Evolutionary conservation across 108 stramenopile genomes (phyloP), one percentile per base, ranked within the genome.

Genomic region (Skeletonema potamos): DNA sequence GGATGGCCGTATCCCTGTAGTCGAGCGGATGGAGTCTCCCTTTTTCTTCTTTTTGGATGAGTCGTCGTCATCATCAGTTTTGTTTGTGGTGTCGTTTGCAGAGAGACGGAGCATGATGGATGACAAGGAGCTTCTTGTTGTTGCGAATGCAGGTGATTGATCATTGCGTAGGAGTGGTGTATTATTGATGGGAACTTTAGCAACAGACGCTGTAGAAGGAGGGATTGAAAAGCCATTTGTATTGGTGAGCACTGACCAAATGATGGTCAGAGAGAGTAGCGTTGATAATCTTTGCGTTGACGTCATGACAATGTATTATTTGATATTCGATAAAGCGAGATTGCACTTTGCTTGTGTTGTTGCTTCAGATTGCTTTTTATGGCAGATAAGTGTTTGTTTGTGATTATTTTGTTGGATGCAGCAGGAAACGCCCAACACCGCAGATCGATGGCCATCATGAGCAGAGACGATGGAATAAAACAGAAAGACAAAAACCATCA

Each of bases 1-100:
- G 13, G 93, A 95, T 0, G 93, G 91, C 13, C 93, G 87, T 34
- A 91, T 88, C 7, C 91, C 93, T 1, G 84, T 86, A 13, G 85
- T 56, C 12, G 77, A 84, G 13, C 92, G 89, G 12, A 91, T 10
- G 17, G 85, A 72, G 65, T 93, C 92, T 27, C 87, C 87, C 79
- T 64, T 54, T 55, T 39, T 41, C 30, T 36, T 74, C 58, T 61
- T 65, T 41, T 41, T 41, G 39, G 39, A 10, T 2, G 3, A 13
- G 6, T 15, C 13, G 11, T 41, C 39, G 11, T 41, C 13, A 10
- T 41, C 39, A 10, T 41, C 39, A 11, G 39, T 6, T 34, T 34
- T 41, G 39, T 15, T 41, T 6, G 39, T 10, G 39, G 6, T 13
- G 39, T 11, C 39, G 39, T 2, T 10, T 13, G 10, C 10, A 41